Percentiles rank a stretch among this genome's conserved stretches.
phyloP scores from a whole-genome alignment of 305 asterid genomes.

The Fraxinus velutina region DNA sequence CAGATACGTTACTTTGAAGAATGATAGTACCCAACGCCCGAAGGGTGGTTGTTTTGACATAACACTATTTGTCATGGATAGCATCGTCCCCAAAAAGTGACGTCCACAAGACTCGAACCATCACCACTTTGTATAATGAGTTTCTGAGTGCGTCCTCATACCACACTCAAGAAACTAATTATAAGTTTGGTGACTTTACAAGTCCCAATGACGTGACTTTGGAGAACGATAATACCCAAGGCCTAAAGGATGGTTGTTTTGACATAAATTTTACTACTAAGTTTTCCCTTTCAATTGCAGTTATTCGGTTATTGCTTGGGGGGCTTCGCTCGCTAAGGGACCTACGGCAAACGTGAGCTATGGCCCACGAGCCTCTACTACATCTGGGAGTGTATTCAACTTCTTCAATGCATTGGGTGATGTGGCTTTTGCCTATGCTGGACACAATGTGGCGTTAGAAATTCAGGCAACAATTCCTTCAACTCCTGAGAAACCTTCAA shows the following conservation, averaged over 20 bases:
- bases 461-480: constrained; percentile 75
- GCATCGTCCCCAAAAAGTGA: not conserved
- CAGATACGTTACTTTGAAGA: not conserved
- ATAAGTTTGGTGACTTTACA: not conserved
- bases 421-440: constrained; percentile 64
- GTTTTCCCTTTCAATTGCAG: constrained; percentile 15
- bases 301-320: constrained; percentile 60
- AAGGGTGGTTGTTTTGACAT: not conserved
- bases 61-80: not conserved
- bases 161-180: too few species aligned
- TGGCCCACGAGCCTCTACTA: constrained; percentile 22
- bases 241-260: not conserved
- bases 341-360: constrained; percentile 34
- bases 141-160: not conserved
- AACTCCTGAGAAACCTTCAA: constrained; percentile 57
- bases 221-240: not conserved
- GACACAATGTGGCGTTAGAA: constrained; percentile 68
- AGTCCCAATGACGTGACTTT: not conserved
- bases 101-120: not conserved
- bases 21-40: not conserved
- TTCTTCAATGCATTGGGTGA: constrained; percentile 62
- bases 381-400: constrained; percentile 29
- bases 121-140: not conserved
- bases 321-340: constrained; percentile 37
- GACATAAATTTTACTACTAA: not conserved